Base-by-base conservation (phyloP, 2,329 filamentous ascomycete genomes). In the Aspergillus aculeatus region DNA sequence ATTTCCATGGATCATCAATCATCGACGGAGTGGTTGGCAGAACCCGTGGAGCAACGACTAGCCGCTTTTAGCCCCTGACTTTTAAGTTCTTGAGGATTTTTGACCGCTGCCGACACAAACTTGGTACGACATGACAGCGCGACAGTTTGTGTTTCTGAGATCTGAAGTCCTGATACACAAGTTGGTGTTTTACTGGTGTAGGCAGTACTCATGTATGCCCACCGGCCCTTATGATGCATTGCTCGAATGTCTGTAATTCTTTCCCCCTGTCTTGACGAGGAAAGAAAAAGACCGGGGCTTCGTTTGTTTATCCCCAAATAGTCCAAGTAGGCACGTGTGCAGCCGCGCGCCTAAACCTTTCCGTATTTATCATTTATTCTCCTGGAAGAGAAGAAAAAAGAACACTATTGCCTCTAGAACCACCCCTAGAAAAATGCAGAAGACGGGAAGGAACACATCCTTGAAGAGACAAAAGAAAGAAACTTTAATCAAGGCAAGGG, bases 21-120 rank as follows among this genome's bases (percentile, higher is more conserved):
- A 9, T 35, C 32, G 26, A 29, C 26, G 26, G 59, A 58, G 55
- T 58, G 52, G 50, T 35, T 56, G 54, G 31, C 57, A 57, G 61
- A 63, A 61, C 55, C 48, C 35, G 60, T 61, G 62, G 57, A 61
- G 58, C 51, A 59, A 16, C n/a, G 29, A 29, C 41, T 29, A 55
- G 41, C 53, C 16, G 53, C 53, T 35, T 44, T 29, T 35, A 44
- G 38, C 54, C 58, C 58, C 58, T 58, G 57, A 29, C 26, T 29
- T 35, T 35, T 35, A 12, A 35, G 32, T 16, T 16, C 32, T 2
- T 16, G 32, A 35, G 32, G 32, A 35, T 12, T 12, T 44, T 44
- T 16, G 14, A 19, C 9, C n/a, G 16, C 16, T 44, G 38, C 38
- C 16, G 38, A 44, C 16, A 44, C 14, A 7, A 44, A 44, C 38